Evolutionary conservation across 2,329 filamentous ascomycete species (phyloP), one percentile per base, ranked within the genome.

Genomic region (Curvularia sp.): DNA sequence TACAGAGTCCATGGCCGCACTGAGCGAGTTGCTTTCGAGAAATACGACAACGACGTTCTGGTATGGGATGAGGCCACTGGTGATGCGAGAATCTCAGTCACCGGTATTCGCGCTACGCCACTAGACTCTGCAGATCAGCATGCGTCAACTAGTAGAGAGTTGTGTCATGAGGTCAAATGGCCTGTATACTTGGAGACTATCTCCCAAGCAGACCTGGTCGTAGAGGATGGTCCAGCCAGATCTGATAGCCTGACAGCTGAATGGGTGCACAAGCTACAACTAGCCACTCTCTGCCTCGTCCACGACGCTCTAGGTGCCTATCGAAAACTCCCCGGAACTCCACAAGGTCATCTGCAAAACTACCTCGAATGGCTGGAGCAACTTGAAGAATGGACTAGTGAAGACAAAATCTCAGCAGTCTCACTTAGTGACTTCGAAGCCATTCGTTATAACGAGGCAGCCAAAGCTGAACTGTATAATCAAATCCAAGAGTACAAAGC

Each of bases 231-330:
- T 18, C 33, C 33, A 35, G 24, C n/a, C 4, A 22, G 35, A 20
- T 9, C 48, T 4, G 15, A 39, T 12, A 50, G 48, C 13, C 15
- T 50, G 7, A 50, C 48, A 39, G 15, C 48, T 20, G 48, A 42
- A 42, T 50, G 48, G 48, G 48, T 50, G 10, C 48, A 50, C 12
- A 24, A 22, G 24, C 24, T 50, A 24, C 48, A 50, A 41, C 22
- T 50, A 15, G 48, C 48, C 35, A 50, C 48, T 42, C 48, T 50
- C 48, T 50, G 48, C 26, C 48, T 50, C 9, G 48, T 50, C 15
- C 48, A 50, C n/a, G 48, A 50, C 13, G 48, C 48, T 12, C 35
- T 50, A 18, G 22, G 41, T 20, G 48, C 39, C 9, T 50, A 50
- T 8, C 7, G 48, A 20, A 39, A 39, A 39, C 22, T 6, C 5